Evolutionary conservation across 139 green algal genomes (phyloP).

Genomic region (Coelastrella sp.): DNA sequence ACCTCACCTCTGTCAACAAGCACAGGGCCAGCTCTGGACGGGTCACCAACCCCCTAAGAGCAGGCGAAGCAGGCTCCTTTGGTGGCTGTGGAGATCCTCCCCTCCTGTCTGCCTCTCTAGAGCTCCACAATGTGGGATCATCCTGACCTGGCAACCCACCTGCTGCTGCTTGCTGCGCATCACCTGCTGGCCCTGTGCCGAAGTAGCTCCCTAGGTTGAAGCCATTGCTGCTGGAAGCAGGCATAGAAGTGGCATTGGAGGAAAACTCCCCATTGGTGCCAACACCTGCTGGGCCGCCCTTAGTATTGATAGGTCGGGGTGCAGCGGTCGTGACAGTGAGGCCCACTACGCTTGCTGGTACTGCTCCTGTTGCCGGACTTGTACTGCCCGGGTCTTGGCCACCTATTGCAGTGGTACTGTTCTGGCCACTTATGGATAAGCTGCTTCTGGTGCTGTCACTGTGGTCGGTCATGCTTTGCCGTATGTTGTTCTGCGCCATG

Average conservation of each 20-base stretch:
- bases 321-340: not conserved
- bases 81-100: not conserved
- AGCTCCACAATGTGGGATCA: not conserved
- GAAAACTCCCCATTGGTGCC: not conserved
- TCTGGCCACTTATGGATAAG: constrained; percentile 8
- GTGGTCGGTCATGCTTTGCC: not conserved
- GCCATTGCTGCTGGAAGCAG: not conserved
- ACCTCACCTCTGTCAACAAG: constrained; percentile 58
- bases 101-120: not conserved
- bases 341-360: too few species aligned
- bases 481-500: not conserved
- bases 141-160: not conserved
- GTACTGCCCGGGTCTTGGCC: not conserved
- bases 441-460: constrained; percentile 36
- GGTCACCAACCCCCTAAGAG: constrained; percentile 57
- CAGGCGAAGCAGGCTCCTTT: constrained; percentile 16
- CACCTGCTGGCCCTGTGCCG: not conserved
- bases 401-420: not conserved
- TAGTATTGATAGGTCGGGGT: not conserved
- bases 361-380: not conserved
- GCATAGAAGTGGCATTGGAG: not conserved
- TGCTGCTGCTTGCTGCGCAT: not conserved
- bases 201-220: constrained; percentile 15
- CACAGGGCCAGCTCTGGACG: constrained; percentile 91
- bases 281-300: not conserved